Base-by-base conservation (phyloP, 768 basidiomycete species). In the Crepidotus variabilis region DNA sequence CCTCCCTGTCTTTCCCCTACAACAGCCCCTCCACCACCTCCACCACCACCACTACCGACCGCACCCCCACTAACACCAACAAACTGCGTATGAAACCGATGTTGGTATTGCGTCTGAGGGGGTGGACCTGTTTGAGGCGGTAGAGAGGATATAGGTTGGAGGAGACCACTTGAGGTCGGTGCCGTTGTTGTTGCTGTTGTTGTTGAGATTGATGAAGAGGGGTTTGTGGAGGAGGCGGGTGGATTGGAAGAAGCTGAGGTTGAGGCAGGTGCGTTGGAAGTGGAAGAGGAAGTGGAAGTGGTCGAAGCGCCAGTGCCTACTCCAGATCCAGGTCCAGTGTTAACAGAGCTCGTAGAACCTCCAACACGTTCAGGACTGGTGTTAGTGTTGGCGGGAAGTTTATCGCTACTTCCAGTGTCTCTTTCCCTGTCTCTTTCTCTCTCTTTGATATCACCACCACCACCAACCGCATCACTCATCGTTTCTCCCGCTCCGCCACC, bases 31-130 rank as follows among this genome's bases (percentile, higher is more conserved):
- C 3, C 43, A 46, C 2, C 21, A 46, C n/a, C n/a, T n/a, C n/a
- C n/a, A n/a, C n/a, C n/a, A n/a, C n/a, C n/a, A n/a, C n/a, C n/a
- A n/a, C n/a, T n/a, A n/a, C n/a, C n/a, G n/a, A n/a, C n/a, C n/a
- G n/a, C 21, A 6, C n/a, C n/a, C 3, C 43, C 43, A 11, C 3
- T 10, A 46, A n/a, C 21, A 46, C n/a, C n/a, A 46, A 56, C 55
- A 21, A 56, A 56, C 49, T 56, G 55, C 0, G 55, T 56, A 56
- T 56, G 55, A 28, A 56, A 56, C 9, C 55, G 14, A 46, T 34
- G 24, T n/a, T 56, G 55, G 45, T 51, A 56, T 1, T 39, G 28
- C 2, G 35, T 23, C 5, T 50, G 55, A 3, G 55, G 47, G 13
- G 47, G 47, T 49, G 47, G 47, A 22, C 47, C 47, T 13, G 14